These are phyloP conservation scores for Drosera spatulata DNA, from an alignment of 179 eudicot species.

Conservation along the genomic window DNA sequence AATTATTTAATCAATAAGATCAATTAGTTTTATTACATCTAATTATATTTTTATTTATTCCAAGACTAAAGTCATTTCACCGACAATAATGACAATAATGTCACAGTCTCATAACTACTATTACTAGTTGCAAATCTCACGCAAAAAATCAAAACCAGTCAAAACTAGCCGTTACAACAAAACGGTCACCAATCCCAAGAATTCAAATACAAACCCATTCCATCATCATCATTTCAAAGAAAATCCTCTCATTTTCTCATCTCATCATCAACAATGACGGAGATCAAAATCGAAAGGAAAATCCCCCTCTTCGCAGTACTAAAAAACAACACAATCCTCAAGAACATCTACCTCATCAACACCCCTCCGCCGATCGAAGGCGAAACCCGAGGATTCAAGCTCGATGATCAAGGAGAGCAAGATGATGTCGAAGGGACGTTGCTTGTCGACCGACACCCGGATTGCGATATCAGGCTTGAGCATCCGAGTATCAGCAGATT, in stretches of 20 bases:
- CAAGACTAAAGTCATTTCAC: no score
- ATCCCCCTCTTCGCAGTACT: constrained; percentile 77
- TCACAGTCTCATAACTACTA: no score
- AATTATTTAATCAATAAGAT: no score
- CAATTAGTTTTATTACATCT: no score
- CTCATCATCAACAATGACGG: constrained; percentile 11
- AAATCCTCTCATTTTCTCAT: not conserved
- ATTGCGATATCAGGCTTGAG: constrained; percentile 63
- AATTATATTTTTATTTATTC: no score
- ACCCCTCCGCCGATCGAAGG: constrained; percentile 20
- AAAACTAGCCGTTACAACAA: constrained; percentile 20
- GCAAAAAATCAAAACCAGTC: no score
- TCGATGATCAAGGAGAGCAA: constrained; percentile 1
- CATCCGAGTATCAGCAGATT: constrained; percentile 95
- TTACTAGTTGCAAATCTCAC: no score
- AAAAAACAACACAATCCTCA: constrained; percentile 63
- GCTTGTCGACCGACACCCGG: constrained; percentile 73
- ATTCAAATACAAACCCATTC: constrained; percentile 11
- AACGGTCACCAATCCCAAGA: constrained; percentile 21
- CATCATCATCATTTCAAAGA: not conserved
- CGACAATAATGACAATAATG: no score
- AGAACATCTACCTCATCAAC: constrained; percentile 70
- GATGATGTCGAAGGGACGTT: constrained; percentile 39
- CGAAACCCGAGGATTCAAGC: not conserved
- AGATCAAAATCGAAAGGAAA: constrained; percentile 26